phyloP scores from a whole-genome alignment of 2,329 filamentous ascomycete genomes.

The Myriosclerotinia duriaeana region DNA sequence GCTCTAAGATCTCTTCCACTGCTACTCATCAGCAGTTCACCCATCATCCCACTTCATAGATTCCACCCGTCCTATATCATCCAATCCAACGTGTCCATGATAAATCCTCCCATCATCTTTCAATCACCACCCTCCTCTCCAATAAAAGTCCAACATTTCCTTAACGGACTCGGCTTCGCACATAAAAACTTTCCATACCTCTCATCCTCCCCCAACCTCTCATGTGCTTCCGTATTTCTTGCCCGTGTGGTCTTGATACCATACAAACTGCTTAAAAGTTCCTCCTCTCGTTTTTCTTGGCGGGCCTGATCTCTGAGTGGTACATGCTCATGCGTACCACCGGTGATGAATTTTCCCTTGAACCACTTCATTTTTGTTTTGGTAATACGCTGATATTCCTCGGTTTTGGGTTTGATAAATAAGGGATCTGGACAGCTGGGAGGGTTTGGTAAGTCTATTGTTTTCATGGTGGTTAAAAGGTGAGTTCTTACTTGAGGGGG shows the following conservation, averaged over 20 bases:
- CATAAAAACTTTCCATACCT: neutral
- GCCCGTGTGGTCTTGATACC: neutral
- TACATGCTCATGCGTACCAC: neutral
- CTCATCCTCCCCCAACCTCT: neutral
- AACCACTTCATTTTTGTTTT: neutral
- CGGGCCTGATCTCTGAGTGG: neutral
- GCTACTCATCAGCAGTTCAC: neutral
- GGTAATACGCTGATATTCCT: neutral
- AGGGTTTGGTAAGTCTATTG: neutral
- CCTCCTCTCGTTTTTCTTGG: neutral
- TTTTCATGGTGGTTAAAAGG: neutral
- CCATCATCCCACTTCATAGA: no score
- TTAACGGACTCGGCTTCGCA: conserved; percentile 8
- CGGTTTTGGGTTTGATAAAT: neutral
- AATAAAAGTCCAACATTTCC: conserved; percentile 14
- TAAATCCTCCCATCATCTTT: neutral
- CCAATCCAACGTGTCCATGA: neutral
- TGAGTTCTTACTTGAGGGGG: neutral
- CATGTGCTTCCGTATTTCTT: neutral
- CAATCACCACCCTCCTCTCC: neutral
- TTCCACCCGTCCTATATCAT: neutral
- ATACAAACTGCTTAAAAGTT: neutral
- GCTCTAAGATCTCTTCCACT: neutral
- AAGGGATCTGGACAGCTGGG: neutral
- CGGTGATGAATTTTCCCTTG: neutral